Percentiles rank a stretch among this genome's conserved stretches.
phyloP scores from a whole-genome alignment of 306 rosid species.

The Begonia peltatifolia region DNA sequence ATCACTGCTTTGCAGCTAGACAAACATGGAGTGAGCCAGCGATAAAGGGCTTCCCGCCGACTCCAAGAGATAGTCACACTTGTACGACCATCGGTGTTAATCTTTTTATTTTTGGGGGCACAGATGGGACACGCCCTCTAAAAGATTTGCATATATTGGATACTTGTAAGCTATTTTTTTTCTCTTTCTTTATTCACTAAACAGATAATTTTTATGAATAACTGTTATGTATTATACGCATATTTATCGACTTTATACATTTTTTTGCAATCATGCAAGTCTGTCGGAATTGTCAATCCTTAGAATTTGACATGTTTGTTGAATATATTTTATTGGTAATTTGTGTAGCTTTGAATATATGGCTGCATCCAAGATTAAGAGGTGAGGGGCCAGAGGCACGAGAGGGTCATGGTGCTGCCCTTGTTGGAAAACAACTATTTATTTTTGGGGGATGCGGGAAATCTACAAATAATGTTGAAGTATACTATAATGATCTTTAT shows the following conservation, averaged over 20 bases:
- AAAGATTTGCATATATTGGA: constrained; percentile 74
- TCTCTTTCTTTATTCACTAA: background rate
- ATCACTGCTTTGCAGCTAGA: constrained; percentile 29
- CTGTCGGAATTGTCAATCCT: too few species aligned
- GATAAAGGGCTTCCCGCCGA: constrained; percentile 61
- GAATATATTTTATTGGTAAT: too few species aligned
- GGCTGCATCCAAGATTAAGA: constrained; percentile 67
- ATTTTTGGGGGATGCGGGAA: constrained; percentile 98
- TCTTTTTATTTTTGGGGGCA: constrained; percentile 90
- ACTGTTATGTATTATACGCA: too few species aligned
- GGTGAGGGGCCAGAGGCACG: constrained; percentile 95
- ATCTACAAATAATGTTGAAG: constrained; percentile 43
- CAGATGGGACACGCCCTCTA: constrained; percentile 89
- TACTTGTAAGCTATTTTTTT: constrained; percentile 52
- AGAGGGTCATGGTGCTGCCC: constrained; percentile 91
- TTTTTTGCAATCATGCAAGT: too few species aligned
- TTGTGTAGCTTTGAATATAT: constrained; percentile 51
- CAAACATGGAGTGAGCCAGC: constrained; percentile 75
- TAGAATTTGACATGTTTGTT: too few species aligned
- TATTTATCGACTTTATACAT: too few species aligned
- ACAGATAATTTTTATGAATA: too few species aligned
- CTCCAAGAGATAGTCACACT: constrained; percentile 91
- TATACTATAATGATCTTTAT: constrained; percentile 82
- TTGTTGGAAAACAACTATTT: constrained; percentile 66
- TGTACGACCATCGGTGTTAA: constrained; percentile 71